Conservation (phyloP, 2,329 filamentous ascomycete species). For the Seiridium cupressi region DNA sequence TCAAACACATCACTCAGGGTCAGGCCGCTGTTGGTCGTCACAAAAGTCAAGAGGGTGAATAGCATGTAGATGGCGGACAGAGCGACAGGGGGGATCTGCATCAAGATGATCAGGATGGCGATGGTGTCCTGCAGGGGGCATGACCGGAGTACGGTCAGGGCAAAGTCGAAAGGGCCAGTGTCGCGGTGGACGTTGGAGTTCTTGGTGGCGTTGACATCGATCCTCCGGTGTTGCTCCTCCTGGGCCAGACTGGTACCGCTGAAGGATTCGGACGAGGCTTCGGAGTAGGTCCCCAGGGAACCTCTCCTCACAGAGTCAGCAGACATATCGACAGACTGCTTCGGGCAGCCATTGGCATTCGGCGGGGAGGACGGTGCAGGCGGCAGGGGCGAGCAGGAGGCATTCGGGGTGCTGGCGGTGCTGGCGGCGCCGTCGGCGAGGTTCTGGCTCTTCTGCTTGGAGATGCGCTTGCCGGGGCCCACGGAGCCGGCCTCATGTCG, state of each 20-base stretch:
- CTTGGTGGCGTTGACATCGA: conserved; percentile 69
- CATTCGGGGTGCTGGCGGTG: conserved; percentile 22
- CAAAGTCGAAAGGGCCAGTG: conserved; percentile 71
- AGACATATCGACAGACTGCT: conserved; percentile 35
- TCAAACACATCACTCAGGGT: conserved; percentile 92
- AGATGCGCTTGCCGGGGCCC: conserved; percentile 67
- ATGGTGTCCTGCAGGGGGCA: conserved; percentile 93
- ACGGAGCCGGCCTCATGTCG: conserved; percentile 87
- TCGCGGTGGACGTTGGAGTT: conserved; percentile 68
- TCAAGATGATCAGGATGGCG: conserved; percentile 91
- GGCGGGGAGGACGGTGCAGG: conserved; percentile 32
- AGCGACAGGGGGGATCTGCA: conserved; percentile 86
- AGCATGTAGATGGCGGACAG: conserved; percentile 87
- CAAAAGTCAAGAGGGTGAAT: conserved; percentile 90
- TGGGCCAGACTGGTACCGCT: conserved; percentile 33
- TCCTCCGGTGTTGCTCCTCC: conserved; percentile 59
- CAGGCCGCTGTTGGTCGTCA: conserved; percentile 74
- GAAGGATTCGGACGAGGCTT: conserved; percentile 54
- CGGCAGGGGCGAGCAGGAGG: conserved; percentile 19
- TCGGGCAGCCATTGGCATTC: conserved; percentile 33
- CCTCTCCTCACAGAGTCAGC: conserved; percentile 39
- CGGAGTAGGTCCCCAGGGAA: conserved; percentile 53
- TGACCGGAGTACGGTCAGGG: conserved; percentile 82
- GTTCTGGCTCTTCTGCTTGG: conserved; percentile 44
- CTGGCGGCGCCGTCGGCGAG: conserved; percentile 33